Conservation (phyloP, 2,329 filamentous ascomycete genomes). For the Pestalotiopsis sp. region DNA sequence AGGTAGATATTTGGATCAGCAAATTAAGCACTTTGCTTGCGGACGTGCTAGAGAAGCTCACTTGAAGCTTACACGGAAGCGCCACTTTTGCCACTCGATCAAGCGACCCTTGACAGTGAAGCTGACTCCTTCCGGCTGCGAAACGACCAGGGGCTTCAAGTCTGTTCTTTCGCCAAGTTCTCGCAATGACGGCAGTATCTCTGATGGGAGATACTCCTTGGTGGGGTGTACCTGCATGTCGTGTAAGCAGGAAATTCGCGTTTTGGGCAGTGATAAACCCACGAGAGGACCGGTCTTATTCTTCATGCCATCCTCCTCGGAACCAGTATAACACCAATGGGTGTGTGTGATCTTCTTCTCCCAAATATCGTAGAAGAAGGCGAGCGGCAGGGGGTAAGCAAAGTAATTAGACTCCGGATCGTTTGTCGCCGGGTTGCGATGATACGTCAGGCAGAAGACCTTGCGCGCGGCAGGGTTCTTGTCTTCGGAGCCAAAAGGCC, state of each 20-base stretch:
- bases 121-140: constrained; percentile 53
- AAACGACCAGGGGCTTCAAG: constrained; percentile 71
- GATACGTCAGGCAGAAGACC: not conserved
- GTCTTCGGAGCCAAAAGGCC: not conserved
- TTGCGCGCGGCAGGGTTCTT: not conserved
- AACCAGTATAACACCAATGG: not conserved
- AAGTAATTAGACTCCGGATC: not conserved
- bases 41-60: constrained; percentile 30
- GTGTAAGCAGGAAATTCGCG: not conserved
- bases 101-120: constrained; percentile 30
- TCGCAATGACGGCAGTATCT: constrained; percentile 43
- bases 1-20: not conserved
- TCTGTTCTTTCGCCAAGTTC: constrained; percentile 40
- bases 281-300: not conserved
- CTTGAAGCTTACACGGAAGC: constrained; percentile 65
- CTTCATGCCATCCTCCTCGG: not conserved
- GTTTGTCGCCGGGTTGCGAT: not conserved
- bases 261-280: not conserved
- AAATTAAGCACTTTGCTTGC: not conserved
- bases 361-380: not conserved
- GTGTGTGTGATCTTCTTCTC: not conserved
- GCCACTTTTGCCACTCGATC: constrained; percentile 45
- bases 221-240: not conserved
- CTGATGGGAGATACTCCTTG: constrained; percentile 51
- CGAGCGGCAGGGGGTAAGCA: not conserved